Percentiles rank a stretch among this genome's conserved stretches.
Conservation (phyloP, 306 rosid genomes). For the Vicia villosa region DNA sequence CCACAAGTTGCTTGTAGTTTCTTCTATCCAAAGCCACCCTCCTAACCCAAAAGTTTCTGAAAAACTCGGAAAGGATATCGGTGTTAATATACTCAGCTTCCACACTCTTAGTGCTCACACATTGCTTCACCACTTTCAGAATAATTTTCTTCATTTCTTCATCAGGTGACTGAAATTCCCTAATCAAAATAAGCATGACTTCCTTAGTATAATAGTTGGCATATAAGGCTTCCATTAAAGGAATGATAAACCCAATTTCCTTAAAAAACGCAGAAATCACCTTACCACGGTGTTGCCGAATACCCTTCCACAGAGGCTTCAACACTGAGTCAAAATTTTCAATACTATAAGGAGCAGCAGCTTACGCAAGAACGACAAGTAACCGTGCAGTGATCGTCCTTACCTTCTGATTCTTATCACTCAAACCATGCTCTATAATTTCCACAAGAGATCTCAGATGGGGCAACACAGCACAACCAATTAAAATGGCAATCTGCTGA, state of each 20-base stretch:
- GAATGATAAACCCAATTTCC: slow-evolving; percentile 92
- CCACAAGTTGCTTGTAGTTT: too few relatives aligned
- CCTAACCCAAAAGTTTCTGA: slow-evolving; percentile 92
- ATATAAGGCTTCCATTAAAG: slow-evolving; percentile 89
- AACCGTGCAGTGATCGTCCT: slow-evolving; percentile 88
- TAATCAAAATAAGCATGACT: slow-evolving; percentile 85
- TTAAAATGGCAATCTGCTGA: slow-evolving; percentile 97
- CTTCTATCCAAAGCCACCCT: slow-evolving; percentile 97
- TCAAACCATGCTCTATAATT: too few relatives aligned
- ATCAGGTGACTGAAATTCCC: slow-evolving; percentile 96
- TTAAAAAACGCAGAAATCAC: slow-evolving; percentile 90
- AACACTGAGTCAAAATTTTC: slow-evolving; percentile 93
- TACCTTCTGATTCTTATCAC: too few relatives aligned
- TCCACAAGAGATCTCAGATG: slow-evolving; percentile 91
- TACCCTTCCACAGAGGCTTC: slow-evolving; percentile 96
- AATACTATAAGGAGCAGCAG: slow-evolving; percentile 94
- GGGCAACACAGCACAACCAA: slow-evolving; percentile 90
- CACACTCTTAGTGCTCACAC: slow-evolving; percentile 94
- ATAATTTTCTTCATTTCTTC: slow-evolving; percentile 99
- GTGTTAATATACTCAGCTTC: slow-evolving; percentile 95
- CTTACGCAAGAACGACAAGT: slow-evolving; percentile 95
- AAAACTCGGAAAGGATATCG: slow-evolving; percentile 90
- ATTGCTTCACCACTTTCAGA: slow-evolving; percentile 90
- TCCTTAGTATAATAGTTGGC: slow-evolving; percentile 94
- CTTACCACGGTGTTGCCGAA: slow-evolving; percentile 94